A percentile compares a stretch with the other conserved stretches of the same genome.
Conservation (phyloP, 805 yeast species). For the Metschnikowia santaceciliae region DNA sequence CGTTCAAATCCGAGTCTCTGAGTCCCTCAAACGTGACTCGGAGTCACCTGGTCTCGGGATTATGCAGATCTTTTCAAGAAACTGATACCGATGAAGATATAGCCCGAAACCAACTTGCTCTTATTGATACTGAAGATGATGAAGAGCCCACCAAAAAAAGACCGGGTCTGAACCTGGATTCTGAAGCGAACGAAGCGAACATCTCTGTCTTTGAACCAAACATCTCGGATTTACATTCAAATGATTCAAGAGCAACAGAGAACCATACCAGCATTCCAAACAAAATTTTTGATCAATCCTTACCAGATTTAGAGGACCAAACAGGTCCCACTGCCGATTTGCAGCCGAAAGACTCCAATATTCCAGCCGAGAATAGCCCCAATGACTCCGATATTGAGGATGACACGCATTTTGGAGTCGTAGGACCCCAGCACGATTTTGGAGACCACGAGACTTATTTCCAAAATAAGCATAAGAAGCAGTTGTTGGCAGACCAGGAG, state of each 20-base stretch:
- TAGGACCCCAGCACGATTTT: conserved; percentile 45
- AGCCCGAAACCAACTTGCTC: conserved; percentile 17
- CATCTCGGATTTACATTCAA: too few relatives aligned
- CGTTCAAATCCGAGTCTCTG: not conserved
- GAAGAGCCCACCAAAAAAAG: not conserved
- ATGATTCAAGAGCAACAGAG: too few relatives aligned
- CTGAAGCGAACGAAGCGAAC: too few relatives aligned
- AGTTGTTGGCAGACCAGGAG: conserved; percentile 53
- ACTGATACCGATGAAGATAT: not conserved
- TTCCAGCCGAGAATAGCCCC: too few relatives aligned
- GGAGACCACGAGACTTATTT: conserved; percentile 70
- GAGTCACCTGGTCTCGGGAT: not conserved
- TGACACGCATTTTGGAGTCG: conserved; percentile 14
- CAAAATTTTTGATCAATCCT: too few relatives aligned
- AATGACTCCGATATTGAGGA: too few relatives aligned
- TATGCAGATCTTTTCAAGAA: not conserved
- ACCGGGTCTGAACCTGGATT: too few relatives aligned
- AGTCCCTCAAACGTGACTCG: not conserved
- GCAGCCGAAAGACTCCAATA: too few relatives aligned
- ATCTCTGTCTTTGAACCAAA: too few relatives aligned
- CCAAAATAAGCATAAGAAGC: conserved; percentile 55
- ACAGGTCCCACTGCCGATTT: too few relatives aligned
- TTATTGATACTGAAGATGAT: conserved; percentile 2
- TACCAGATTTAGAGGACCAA: too few relatives aligned
- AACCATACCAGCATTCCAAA: too few relatives aligned